Conservation (phyloP, 2,329 filamentous ascomycete species). For the Aspergillus fumigatus region DNA sequence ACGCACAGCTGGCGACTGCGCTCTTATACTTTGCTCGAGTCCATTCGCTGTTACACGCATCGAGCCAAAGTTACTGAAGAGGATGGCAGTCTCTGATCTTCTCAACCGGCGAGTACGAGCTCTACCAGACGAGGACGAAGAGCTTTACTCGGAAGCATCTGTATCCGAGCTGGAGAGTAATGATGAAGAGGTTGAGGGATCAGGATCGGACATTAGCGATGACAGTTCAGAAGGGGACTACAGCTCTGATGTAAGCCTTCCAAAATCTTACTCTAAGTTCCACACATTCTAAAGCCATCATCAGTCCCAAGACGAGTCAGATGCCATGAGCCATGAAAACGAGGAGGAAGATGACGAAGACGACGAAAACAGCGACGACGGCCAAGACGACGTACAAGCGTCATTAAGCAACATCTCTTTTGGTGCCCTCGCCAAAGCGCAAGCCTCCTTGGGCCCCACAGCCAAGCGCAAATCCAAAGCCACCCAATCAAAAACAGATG, state of each 20-base stretch:
- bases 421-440: slow-evolving; percentile 82
- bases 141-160: slow-evolving; percentile 27
- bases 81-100: slow-evolving; percentile 35
- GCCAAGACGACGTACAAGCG: slow-evolving; percentile 33
- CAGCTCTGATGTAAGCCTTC: slow-evolving; percentile 7
- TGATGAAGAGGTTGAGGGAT: slow-evolving; percentile 12
- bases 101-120: slow-evolving; percentile 42
- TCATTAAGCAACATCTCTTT: slow-evolving; percentile 68
- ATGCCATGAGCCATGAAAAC: slow-evolving; percentile 34
- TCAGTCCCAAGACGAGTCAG: slow-evolving; percentile 18
- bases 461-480: slow-evolving; percentile 27
- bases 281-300: not conserved
- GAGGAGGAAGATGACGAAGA: slow-evolving; percentile 39
- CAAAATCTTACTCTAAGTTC: not conserved
- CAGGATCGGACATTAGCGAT: slow-evolving; percentile 12
- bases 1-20: not conserved
- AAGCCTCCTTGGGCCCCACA: slow-evolving; percentile 58
- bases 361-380: slow-evolving; percentile 29
- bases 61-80: not conserved
- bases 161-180: slow-evolving; percentile 17
- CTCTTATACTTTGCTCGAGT: not conserved
- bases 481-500: slow-evolving; percentile 7
- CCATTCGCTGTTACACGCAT: not conserved
- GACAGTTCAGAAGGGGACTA: slow-evolving; percentile 8
- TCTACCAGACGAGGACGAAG: slow-evolving; percentile 40